Base-by-base conservation (phyloP, 2,329 filamentous ascomycete genomes). In the Dactylellina drechsleri region DNA sequence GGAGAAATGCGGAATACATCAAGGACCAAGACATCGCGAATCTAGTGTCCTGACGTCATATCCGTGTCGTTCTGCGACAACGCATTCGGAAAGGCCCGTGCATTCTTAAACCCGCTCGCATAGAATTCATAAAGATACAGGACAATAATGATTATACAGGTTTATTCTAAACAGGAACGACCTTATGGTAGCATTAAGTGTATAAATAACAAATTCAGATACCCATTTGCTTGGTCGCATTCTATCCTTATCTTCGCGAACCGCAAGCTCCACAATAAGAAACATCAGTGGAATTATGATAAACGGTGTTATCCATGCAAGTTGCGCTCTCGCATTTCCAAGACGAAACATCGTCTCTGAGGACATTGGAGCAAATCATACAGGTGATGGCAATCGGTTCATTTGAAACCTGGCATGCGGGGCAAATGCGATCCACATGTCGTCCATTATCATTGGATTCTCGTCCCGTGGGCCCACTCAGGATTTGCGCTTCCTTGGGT, bases 321-420 rank as follows among this genome's bases (percentile, higher is more conserved):
- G 72, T 76, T 12, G 26, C 10, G 36, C 58, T 73, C 47, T 56
- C 66, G 57, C 78, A 79, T 43, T 62, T 77, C 78, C 78, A 79
- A 43, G 78, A 53, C 66, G 54, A n/a, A 56, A 66, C 60, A 58
- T 74, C 53, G 64, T 73, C 36, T 31, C 56, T 26, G 31, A 79
- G 66, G 56, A 79, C 91, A 77, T 94, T 88, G 23, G 88, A 86
- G 81, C 92, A 95, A 62, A 89, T 85, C 6, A 82, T 82, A 80
- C 92, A 95, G 2, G 87, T 90, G 1, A 88, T 81, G 6, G 86
- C 83, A 7, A 80, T 79, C 0, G 79, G 56, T 4, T 85, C 82
- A 79, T 92, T 93, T 59, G 83, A 82, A 59, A 90, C 86, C 0
- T 91, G 92, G 81, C 92, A 96, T 65, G 91, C 83, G 0, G 85